Percentiles rank a stretch among this genome's conserved stretches.
phyloP scores from a whole-genome alignment of 768 basidiomycete genomes.

The Termitomyces eurrhizus region DNA sequence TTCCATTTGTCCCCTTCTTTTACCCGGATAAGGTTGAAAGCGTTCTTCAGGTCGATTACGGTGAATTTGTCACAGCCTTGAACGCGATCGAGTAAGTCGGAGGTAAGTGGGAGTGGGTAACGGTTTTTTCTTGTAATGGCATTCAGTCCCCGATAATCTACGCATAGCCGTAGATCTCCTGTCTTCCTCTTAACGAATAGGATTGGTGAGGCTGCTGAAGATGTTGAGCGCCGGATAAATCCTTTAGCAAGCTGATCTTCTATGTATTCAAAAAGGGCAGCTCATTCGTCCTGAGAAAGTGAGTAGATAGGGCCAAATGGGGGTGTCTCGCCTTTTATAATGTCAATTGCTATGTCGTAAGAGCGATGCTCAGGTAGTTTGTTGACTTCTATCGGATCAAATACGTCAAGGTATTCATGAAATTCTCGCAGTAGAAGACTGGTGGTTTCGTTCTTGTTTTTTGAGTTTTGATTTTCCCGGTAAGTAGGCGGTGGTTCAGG shows the following conservation, averaged over 20 bases:
- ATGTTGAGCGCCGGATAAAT: slow-evolving; percentile 22
- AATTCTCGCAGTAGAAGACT: too few relatives aligned
- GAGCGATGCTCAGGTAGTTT: slow-evolving; percentile 23
- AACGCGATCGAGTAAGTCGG: too few relatives aligned
- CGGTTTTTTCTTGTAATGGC: too few relatives aligned
- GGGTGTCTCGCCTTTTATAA: slow-evolving; percentile 20
- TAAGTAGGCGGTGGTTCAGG: too few relatives aligned
- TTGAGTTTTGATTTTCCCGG: too few relatives aligned
- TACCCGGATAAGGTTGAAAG: too few relatives aligned
- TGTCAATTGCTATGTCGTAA: slow-evolving; percentile 30
- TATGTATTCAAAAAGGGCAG: slow-evolving; percentile 23
- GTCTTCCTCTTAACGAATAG: slow-evolving; percentile 23
- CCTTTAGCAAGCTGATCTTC: slow-evolving; percentile 25
- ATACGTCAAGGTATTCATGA: neutral
- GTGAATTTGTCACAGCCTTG: too few relatives aligned
- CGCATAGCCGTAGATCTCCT: slow-evolving; percentile 16
- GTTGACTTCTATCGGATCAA: slow-evolving; percentile 17
- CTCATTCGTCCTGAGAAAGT: slow-evolving; percentile 20
- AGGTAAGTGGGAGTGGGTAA: too few relatives aligned
- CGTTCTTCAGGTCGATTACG: too few relatives aligned
- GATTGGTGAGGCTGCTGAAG: slow-evolving; percentile 18
- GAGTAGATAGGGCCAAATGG: slow-evolving; percentile 21
- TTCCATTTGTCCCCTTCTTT: too few relatives aligned
- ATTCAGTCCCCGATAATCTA: slow-evolving; percentile 6
- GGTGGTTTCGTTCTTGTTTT: slow-evolving; percentile 10